Evolutionary conservation across 1,284 basidiomycete species (phyloP).

Genomic region (Meira nashicola): DNA sequence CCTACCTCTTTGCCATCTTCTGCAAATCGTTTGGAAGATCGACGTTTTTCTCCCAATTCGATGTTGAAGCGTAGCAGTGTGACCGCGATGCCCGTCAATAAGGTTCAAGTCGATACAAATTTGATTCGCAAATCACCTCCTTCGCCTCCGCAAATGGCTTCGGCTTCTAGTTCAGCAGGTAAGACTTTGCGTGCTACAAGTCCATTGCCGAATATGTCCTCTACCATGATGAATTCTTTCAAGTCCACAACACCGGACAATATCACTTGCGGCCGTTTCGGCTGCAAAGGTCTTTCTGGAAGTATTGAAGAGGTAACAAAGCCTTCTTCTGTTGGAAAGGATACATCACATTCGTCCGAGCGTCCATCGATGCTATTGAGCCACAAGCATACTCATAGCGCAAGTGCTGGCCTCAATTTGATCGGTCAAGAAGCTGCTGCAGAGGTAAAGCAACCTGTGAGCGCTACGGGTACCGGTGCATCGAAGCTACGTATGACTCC

Average conservation of each 20-base stretch:
- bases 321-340: background rate
- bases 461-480: background rate
- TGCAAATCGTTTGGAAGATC: background rate
- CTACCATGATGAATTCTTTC: background rate
- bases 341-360: background rate
- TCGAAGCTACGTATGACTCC: slow-evolving; percentile 1
- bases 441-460: background rate
- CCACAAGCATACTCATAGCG: slow-evolving; percentile 40
- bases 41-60: slow-evolving; percentile 13
- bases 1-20: too few species aligned
- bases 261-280: slow-evolving; percentile 11
- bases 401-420: slow-evolving; percentile 22
- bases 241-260: background rate
- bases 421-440: background rate
- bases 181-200: slow-evolving; percentile 31
- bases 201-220: slow-evolving; percentile 15
- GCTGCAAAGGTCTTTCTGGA: background rate
- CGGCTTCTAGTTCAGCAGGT: slow-evolving; percentile 34
- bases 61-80: background rate
- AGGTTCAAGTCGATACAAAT: slow-evolving; percentile 10
- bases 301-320: background rate
- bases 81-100: background rate
- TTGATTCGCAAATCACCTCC: slow-evolving; percentile 22
- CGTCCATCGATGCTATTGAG: slow-evolving; percentile 3
- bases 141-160: slow-evolving; percentile 30